Evolutionary conservation across 2,329 filamentous ascomycete genomes (phyloP).

Genomic region (Xylaria sp.): DNA sequence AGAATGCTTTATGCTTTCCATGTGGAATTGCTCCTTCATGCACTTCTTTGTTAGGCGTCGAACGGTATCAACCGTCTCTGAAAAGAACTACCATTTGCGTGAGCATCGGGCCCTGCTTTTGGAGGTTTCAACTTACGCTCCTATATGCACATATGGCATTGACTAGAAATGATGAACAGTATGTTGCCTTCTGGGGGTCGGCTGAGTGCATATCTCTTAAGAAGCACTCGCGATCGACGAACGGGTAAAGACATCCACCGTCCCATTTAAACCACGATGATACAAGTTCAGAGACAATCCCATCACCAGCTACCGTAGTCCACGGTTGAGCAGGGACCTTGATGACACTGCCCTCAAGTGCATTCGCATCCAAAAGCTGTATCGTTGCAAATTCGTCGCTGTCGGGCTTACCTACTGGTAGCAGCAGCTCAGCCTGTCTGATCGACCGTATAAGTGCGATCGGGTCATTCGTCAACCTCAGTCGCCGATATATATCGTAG

Average conservation of each 20-base stretch:
- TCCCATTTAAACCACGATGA: conserved; percentile 28
- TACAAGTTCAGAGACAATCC: conserved; percentile 25
- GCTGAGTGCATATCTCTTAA: conserved; percentile 9
- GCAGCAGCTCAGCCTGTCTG: conserved; percentile 20
- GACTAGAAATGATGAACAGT: conserved; percentile 25
- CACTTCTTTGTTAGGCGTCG: not conserved
- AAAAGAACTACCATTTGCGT: conserved; percentile 13
- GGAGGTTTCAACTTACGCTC: conserved; percentile 4
- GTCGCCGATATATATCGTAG: conserved; percentile 5
- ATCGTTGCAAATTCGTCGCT: not conserved
- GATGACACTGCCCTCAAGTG: conserved; percentile 6
- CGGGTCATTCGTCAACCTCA: conserved; percentile 12
- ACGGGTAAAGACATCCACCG: conserved; percentile 15
- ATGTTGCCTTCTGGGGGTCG: conserved; percentile 5
- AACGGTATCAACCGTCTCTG: conserved; percentile 4
- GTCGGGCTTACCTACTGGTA: not conserved
- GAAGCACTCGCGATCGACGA: conserved; percentile 24
- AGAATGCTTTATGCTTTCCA: conserved; percentile 8
- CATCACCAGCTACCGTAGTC: conserved; percentile 24
- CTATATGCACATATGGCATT: conserved; percentile 24
- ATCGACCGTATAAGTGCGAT: conserved; percentile 17
- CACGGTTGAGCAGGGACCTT: conserved; percentile 19
- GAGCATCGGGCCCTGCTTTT: not conserved
- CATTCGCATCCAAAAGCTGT: conserved; percentile 8
- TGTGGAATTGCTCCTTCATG: conserved; percentile 14